Evolutionary conservation across 108 stramenopile species (phyloP), one percentile per base, ranked within the genome.

Genomic region (Cylindrotheca closterium): DNA sequence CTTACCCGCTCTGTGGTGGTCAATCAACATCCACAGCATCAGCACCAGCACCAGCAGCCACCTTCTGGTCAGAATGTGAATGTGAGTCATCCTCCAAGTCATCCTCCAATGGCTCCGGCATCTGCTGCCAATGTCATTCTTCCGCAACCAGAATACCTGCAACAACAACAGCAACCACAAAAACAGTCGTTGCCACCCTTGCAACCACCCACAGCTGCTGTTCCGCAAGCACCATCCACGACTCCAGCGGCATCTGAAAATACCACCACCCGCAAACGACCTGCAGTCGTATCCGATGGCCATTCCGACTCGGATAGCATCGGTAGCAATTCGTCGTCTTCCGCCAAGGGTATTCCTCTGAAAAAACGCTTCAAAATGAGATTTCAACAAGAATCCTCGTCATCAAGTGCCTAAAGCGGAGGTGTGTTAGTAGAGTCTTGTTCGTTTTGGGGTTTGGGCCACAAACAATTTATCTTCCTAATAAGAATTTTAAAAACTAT

Each of bases 281-380:
- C 26, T 37, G 33, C 29, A 22, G 52, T 64, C 31, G 46, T 29
- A 47, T 30, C 28, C 19, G 52, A 54, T 42, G 37, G 37, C 37
- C 37, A 42, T 42, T 42, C 37, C 37, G 37, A 42, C 37, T 42
- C 37, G 1, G 52, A 54, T 5, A 64, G 34, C 63, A 64, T 30
- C 51, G 53, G 63, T 29, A 62, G 49, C 18, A 49, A 23, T 45
- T 62, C 60, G 30, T 25, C 17, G 3, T 25, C 12, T 34, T 47
- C 62, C 24, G 2, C 27, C 8, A 42, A 42, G 15, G 37, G 37
- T 7, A 15, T 7, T 7, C 7, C 10, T 51, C 62, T 31, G 18
- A 19, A 0, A 31, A 63, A 63, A 15, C 42, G 61, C n/a, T 30
- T 71, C 32, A 71, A 71, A 34, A 45, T 47, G 2, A 53, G 70